phyloP scores from a whole-genome alignment of 176 grass and related monocot species.

The Triticum turgidum region DNA sequence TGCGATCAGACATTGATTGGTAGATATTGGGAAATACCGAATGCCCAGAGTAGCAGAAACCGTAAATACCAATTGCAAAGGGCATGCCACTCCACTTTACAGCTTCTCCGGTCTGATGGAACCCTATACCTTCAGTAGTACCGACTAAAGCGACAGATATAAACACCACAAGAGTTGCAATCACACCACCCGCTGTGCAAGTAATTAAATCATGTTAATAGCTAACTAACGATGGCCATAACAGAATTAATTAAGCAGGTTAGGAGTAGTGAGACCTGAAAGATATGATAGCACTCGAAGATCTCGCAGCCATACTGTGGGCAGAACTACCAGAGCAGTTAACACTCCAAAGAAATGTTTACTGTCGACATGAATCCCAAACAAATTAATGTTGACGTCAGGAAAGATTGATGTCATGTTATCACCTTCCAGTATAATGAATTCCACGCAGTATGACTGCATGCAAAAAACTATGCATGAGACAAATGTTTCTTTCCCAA shows the following conservation, averaged over 20 bases:
- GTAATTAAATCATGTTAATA: slow-evolving; percentile 17
- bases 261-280: slow-evolving; percentile 51
- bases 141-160: slow-evolving; percentile 65
- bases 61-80: slow-evolving; percentile 89
- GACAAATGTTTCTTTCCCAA: background rate
- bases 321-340: slow-evolving; percentile 76
- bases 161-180: slow-evolving; percentile 74
- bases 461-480: slow-evolving; percentile 22
- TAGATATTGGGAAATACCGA: slow-evolving; percentile 97
- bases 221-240: background rate
- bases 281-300: slow-evolving; percentile 91
- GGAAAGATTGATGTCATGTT: slow-evolving; percentile 88
- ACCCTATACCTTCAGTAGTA: slow-evolving; percentile 51
- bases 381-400: slow-evolving; percentile 47
- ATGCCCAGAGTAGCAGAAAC: slow-evolving; percentile 91
- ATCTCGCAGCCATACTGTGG: slow-evolving; percentile 84
- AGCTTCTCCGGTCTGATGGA: slow-evolving; percentile 62
- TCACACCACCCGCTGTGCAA: slow-evolving; percentile 69
- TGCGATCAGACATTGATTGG: slow-evolving; percentile 90
- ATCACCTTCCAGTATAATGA: slow-evolving; percentile 96
- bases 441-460: slow-evolving; percentile 96
- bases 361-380: slow-evolving; percentile 68
- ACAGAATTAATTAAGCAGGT: background rate
- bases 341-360: slow-evolving; percentile 82
- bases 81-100: slow-evolving; percentile 75